Base-by-base conservation (phyloP, 495 filamentous ascomycete genomes). In the Niebla homalea region DNA sequence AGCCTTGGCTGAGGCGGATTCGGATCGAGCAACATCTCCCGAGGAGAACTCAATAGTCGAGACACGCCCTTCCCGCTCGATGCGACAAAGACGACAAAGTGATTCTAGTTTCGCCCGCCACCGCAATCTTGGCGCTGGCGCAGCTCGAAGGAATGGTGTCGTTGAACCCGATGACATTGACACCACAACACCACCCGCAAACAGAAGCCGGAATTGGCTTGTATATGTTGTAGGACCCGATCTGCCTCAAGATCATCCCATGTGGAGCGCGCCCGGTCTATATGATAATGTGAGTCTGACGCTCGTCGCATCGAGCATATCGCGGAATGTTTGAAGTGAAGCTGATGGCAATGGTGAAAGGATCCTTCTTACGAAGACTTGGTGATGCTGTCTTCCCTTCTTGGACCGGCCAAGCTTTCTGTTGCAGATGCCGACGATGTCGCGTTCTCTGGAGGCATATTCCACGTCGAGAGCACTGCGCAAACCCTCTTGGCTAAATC, bases 321-420 rank as follows among this genome's bases (percentile, higher is more conserved):
- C 36, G 4, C 43, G 16, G 14, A 32, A 11, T 12, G 2, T 32
- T 32, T 32, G 29, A 32, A 32, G 3, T 11, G 29, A 32, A 38
- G 14, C 37, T 55, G 12, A 48, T 49, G 8, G 8, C n/a, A 20
- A 4, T n/a, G 1, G 14, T n/a, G 11, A 18, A 49, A 81, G 77
- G 81, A 81, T 49, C 83, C 83, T 18, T 84, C 83, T 2, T 86
- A 87, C 54, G 83, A 87, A 63, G 83, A 87, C 57, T 87, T 87
- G 83, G 74, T 85, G 44, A 64, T 87, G 23, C 68, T 87, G 3
- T 84, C 80, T 15, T 81, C 80, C 12, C 70, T 87, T 23, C 66
- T 87, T 25, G 84, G 83, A 0, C 83, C 83, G 35, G 83, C 78
- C 3, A 87, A 87, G 54, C 82, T 82, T 3, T 83, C 83, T 4